A percentile compares a stretch with the other conserved stretches of the same genome.
Conservation (phyloP, 805 yeast genomes). For the Hanseniaspora nectarophila region DNA sequence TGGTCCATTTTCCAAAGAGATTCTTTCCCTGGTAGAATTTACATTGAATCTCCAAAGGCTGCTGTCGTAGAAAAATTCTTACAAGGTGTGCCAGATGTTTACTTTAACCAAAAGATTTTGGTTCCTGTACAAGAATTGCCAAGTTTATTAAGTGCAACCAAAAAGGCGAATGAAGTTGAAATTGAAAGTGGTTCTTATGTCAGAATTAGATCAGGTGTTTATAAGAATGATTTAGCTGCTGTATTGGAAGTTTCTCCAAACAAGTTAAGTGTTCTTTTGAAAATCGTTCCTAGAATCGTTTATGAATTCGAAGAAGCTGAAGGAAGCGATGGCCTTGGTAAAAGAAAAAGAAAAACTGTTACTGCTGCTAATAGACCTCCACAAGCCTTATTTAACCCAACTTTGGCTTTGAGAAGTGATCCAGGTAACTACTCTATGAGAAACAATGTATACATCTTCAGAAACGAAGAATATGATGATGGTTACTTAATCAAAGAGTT, state of each 20-base stretch:
- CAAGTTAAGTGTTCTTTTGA: conserved; percentile 88
- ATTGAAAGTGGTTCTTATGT: conserved; percentile 87
- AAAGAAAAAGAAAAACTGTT: conserved; percentile 36
- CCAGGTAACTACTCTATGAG: conserved; percentile 59
- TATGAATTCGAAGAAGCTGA: conserved; percentile 48
- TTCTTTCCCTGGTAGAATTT: conserved; percentile 79
- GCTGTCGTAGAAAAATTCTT: conserved; percentile 84
- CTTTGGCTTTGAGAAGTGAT: conserved; percentile 79
- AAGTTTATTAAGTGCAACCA: conserved; percentile 73
- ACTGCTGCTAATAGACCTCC: conserved; percentile 60
- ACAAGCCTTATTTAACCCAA: conserved; percentile 74
- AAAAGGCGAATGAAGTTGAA: conserved; percentile 71
- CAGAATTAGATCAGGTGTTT: conserved; percentile 78
- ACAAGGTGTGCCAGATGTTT: conserved; percentile 81
- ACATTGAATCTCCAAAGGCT: conserved; percentile 85
- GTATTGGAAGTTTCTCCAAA: conserved; percentile 89
- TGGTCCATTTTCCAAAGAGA: conserved; percentile 89
- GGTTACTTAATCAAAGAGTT: conserved; percentile 83
- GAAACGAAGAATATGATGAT: conserved; percentile 77
- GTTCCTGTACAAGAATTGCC: conserved; percentile 96
- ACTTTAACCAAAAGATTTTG: conserved; percentile 56
- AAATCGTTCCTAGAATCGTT: conserved; percentile 84
- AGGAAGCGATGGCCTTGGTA: conserved; percentile 33
- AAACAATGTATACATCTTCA: conserved; percentile 55
- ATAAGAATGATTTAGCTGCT: conserved; percentile 83